These are phyloP conservation scores for Helotiales sp. DNA, from an alignment of 2,329 filamentous ascomycete species.

Conservation along the genomic window DNA sequence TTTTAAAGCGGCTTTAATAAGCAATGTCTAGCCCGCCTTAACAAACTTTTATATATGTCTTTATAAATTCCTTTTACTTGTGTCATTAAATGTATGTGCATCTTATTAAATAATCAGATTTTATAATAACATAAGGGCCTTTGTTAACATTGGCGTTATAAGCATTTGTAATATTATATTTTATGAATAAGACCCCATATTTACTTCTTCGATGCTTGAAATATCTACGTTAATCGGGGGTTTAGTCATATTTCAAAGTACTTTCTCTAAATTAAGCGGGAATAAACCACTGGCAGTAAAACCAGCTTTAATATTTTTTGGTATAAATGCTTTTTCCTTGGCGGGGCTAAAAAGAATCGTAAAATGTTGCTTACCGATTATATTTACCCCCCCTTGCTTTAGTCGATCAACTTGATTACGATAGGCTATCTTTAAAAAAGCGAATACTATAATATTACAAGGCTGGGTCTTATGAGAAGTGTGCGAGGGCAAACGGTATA, in stretches of 20 bases:
- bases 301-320: constrained; percentile 41
- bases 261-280: constrained; percentile 23
- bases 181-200: constrained; percentile 14
- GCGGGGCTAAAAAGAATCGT: constrained; percentile 33
- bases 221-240: too few relatives aligned
- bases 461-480: constrained; percentile 38
- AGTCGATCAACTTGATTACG: constrained; percentile 34
- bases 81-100: constrained; percentile 30
- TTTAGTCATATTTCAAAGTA: too few relatives aligned
- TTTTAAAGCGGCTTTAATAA: constrained; percentile 40
- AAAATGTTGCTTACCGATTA: constrained; percentile 33
- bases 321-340: constrained; percentile 26
- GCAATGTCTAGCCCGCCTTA: constrained; percentile 30
- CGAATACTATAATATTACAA: constrained; percentile 36
- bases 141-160: constrained; percentile 21
- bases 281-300: constrained; percentile 32
- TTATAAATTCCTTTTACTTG: constrained; percentile 31
- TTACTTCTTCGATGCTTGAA: constrained; percentile 8
- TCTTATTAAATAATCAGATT: constrained; percentile 36
- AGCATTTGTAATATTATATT: constrained; percentile 24
- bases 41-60: constrained; percentile 37
- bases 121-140: constrained; percentile 29
- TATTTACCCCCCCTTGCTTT: constrained; percentile 33
- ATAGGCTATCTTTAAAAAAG: constrained; percentile 35
- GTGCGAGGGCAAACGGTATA: constrained; percentile 33